Percentiles rank a stretch among this genome's conserved stretches.
Evolutionary conservation across 805 yeast species (phyloP).

Genomic region (Cyberlindnera meyerae): DNA sequence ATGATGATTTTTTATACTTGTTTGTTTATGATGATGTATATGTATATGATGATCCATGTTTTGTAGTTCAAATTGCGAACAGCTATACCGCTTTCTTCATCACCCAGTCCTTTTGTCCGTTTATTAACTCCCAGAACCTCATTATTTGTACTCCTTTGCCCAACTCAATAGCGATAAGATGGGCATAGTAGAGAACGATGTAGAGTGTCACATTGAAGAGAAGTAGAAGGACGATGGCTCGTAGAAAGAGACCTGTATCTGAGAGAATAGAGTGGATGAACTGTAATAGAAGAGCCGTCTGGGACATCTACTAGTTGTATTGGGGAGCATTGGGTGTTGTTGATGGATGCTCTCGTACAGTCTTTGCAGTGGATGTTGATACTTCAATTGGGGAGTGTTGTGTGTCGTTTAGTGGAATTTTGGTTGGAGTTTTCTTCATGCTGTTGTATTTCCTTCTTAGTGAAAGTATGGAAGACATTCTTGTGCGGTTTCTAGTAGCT

Average conservation of each 20-base stretch:
- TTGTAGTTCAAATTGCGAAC: background rate
- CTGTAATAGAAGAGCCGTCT: slow-evolving; percentile 3
- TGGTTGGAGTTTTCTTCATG: background rate
- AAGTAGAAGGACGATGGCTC: slow-evolving; percentile 5
- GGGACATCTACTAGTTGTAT: background rate
- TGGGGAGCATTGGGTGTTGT: background rate
- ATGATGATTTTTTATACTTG: too few species aligned
- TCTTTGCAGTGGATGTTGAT: too few species aligned
- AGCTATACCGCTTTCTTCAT: background rate
- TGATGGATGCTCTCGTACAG: background rate
- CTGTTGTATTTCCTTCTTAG: background rate
- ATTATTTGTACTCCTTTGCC: slow-evolving; percentile 4
- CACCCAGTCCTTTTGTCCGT: background rate
- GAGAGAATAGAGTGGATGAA: slow-evolving; percentile 6
- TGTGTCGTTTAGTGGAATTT: background rate
- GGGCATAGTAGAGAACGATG: slow-evolving; percentile 6
- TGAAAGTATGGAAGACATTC: background rate
- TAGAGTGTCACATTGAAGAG: slow-evolving; percentile 1
- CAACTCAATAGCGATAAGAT: slow-evolving; percentile 4
- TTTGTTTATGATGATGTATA: too few species aligned
- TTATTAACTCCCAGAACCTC: slow-evolving; percentile 1
- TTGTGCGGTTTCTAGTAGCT: background rate
- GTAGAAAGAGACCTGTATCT: slow-evolving; percentile 6
- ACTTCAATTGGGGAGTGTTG: too few species aligned
- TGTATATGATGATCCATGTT: too few species aligned